Percentiles rank a stretch among this genome's conserved stretches.
These are phyloP conservation scores for Anisodus acutangulus DNA, from an alignment of 257 asterid species.

Conservation along the genomic window DNA sequence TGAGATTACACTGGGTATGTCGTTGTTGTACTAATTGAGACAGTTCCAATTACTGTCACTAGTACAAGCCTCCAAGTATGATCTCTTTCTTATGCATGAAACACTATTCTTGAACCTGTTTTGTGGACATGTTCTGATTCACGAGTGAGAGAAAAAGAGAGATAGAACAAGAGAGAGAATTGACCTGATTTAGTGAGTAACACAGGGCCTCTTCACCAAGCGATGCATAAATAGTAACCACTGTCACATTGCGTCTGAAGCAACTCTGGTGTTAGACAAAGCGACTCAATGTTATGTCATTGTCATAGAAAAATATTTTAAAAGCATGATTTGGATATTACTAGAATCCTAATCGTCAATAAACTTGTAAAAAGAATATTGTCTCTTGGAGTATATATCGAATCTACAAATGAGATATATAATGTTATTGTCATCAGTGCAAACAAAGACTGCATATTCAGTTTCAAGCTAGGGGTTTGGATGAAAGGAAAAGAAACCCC, in stretches of 20 bases:
- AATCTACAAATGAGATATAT: not conserved
- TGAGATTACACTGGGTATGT: too few relatives aligned
- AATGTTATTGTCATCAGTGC: slow-evolving; percentile 3
- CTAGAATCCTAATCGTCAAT: not conserved
- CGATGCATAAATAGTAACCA: slow-evolving; percentile 96
- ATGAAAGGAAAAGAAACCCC: not conserved
- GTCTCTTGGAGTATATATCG: slow-evolving; percentile 9
- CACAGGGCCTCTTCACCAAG: slow-evolving; percentile 97
- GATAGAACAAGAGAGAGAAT: not conserved
- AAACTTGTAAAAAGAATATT: not conserved
- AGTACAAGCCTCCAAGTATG: slow-evolving; percentile 1
- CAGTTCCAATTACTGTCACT: slow-evolving; percentile 16
- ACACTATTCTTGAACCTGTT: not conserved
- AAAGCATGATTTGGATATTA: slow-evolving; percentile 18
- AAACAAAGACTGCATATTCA: slow-evolving; percentile 3
- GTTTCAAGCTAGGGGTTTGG: not conserved
- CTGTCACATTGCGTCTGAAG: slow-evolving; percentile 93
- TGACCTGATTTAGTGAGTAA: slow-evolving; percentile 92
- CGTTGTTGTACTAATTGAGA: not conserved
- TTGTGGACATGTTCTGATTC: not conserved
- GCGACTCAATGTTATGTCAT: slow-evolving; percentile 14
- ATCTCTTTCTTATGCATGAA: slow-evolving; percentile 12
- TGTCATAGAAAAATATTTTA: not conserved
- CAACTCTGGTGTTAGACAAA: slow-evolving; percentile 65
- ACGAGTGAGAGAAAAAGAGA: not conserved